Evolutionary conservation across 192 early-diverging fungal species (phyloP).

Genomic region (Backusella tarrabulga): DNA sequence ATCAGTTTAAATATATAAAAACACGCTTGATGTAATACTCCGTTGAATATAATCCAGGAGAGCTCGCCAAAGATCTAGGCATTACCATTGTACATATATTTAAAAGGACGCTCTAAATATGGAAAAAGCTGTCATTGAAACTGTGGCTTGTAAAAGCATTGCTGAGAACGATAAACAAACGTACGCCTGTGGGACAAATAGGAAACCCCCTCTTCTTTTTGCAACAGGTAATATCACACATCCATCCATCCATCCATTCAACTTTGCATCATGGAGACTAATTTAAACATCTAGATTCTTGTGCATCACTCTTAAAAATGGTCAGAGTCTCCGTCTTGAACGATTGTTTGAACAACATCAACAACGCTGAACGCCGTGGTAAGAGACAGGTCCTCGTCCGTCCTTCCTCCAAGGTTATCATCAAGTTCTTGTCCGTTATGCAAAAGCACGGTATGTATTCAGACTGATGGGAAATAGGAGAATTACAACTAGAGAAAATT

Average conservation of each 20-base stretch:
- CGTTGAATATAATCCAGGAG: too few species aligned
- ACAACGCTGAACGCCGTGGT: conserved; percentile 98
- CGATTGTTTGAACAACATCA: conserved; percentile 98
- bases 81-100: too few species aligned
- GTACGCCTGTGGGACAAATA: not conserved
- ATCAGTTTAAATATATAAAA: too few species aligned
- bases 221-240: conserved; percentile 7
- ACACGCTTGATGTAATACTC: too few species aligned
- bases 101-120: not conserved
- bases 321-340: conserved; percentile 94
- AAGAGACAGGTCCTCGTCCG: conserved; percentile 98
- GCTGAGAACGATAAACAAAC: conserved; percentile 7
- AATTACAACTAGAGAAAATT: not conserved
- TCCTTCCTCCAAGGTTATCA: conserved; percentile 96
- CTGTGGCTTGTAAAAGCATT: not conserved
- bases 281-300: conserved; percentile 1
- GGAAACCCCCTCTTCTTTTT: not conserved
- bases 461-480: not conserved
- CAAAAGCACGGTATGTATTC: conserved; percentile 87
- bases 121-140: not conserved
- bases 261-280: not conserved
- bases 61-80: too few species aligned
- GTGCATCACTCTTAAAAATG: conserved; percentile 54
- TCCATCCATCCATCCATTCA: conserved; percentile 22
- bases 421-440: conserved; percentile 99